Evolutionary conservation across 495 filamentous ascomycete species (phyloP), one percentile per base, ranked within the genome.

Genomic region (Annulohypoxylon maeteangense): DNA sequence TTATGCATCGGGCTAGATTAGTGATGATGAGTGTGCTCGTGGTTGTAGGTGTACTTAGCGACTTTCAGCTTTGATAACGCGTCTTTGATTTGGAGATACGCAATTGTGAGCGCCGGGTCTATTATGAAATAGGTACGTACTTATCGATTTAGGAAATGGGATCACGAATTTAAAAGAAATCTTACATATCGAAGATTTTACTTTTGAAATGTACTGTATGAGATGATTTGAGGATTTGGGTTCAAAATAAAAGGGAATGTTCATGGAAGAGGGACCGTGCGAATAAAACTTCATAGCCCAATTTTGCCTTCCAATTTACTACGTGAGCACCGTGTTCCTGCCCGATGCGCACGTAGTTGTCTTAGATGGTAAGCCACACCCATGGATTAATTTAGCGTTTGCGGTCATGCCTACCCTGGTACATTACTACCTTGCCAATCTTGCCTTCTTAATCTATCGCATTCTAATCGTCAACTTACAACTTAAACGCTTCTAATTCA

Each of bases 1-100:
- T 3, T 31, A 32, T 50, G n/a, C 22, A 40, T 42, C 32, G 22
- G 2, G 12, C n/a, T 25, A 27, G 7, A 48, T 58, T 34, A 58
- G 63, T 50, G 44, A 36, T 7, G 3, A 20, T 48, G 51, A 23
- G 23, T 50, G 16, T 42, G 25, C 7, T 22, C n/a, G 3, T 45
- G 29, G 42, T 59, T 51, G 32, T 66, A 51, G 54, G 38, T 40
- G 31, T 2, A 59, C 63, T 59, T 66, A 65, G 42, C 53, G 12
- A 3, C 3, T 22, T 23, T 47, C 2, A 55, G 34, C 11, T 16
- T 4, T 56, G 31, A 23, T 12, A 47, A 61, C 42, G 42, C 18
- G 31, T 38, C 10, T 34, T 40, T 22, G 10, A 23, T 40, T 18
- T 20, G 4, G 20, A 57, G 31, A 54, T 54, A 34, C 11, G n/a